phyloP scores from a whole-genome alignment of 495 filamentous ascomycete genomes.

The Aspergillus homomorphus region DNA sequence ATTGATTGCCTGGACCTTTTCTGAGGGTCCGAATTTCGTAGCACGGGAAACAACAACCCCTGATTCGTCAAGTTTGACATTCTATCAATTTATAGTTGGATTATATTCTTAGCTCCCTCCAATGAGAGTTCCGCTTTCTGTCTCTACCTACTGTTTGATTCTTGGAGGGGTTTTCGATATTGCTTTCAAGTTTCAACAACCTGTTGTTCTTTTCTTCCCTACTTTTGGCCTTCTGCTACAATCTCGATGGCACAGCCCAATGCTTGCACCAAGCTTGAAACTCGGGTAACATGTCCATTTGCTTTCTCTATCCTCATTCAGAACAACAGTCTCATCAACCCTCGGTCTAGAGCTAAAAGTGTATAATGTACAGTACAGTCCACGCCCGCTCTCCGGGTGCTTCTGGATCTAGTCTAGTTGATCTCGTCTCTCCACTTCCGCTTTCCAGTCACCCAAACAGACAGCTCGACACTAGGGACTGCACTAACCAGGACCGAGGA shows the following conservation, averaged over 20 bases:
- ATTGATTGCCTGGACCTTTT: background rate
- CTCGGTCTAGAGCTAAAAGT: too few relatives aligned
- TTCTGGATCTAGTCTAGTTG: slow-evolving; percentile 4
- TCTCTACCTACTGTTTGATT: background rate
- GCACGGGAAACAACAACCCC: background rate
- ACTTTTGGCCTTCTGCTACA: too few relatives aligned
- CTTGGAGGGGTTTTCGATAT: background rate
- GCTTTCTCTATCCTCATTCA: too few relatives aligned
- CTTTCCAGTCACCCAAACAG: slow-evolving; percentile 1
- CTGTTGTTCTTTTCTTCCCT: too few relatives aligned
- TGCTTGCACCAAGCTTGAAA: background rate
- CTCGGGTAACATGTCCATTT: background rate
- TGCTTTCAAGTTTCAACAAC: too few relatives aligned
- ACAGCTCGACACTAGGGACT: background rate
- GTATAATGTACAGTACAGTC: too few relatives aligned
- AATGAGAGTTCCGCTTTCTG: background rate
- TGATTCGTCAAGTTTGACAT: slow-evolving; percentile 13
- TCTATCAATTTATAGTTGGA: slow-evolving; percentile 4
- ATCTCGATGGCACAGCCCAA: background rate
- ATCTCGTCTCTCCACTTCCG: slow-evolving; percentile 7
- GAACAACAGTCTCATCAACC: too few relatives aligned
- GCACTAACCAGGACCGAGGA: slow-evolving; percentile 1
- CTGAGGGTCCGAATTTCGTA: background rate
- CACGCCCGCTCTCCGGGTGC: background rate
- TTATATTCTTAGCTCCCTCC: background rate